phyloP scores from a whole-genome alignment of 257 asterid genomes.

The Solanum etuberosum region DNA sequence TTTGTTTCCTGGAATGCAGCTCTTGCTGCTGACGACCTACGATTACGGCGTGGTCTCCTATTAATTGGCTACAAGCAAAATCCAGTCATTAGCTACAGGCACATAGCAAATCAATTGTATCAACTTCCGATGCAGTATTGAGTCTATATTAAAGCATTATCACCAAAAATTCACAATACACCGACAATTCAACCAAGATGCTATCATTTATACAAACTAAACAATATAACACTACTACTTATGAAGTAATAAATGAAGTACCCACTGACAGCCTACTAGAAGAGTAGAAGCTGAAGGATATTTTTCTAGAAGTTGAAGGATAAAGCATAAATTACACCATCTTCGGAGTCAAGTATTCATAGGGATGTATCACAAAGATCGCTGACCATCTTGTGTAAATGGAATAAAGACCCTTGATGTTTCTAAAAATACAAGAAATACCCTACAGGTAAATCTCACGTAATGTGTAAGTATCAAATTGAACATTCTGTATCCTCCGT shows the following conservation, averaged over 20 bases:
- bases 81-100: neutral
- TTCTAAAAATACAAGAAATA: neutral
- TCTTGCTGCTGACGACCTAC: conserved; percentile 58
- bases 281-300: neutral
- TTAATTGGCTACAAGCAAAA: conserved; percentile 41
- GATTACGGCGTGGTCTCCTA: conserved; percentile 85
- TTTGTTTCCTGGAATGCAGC: conserved; percentile 89
- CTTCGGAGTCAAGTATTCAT: neutral
- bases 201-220: neutral
- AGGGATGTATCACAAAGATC: neutral
- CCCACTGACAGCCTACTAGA: neutral
- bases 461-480: neutral
- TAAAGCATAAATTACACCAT: neutral
- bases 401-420: neutral
- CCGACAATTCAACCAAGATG: neutral
- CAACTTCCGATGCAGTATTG: neutral
- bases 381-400: neutral
- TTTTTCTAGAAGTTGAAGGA: neutral
- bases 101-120: neutral
- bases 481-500: neutral
- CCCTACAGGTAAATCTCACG: neutral
- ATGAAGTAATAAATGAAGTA: neutral
- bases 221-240: neutral
- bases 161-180: neutral
- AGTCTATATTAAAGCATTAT: neutral